Evolutionary conservation across 164 flowering plant species (phyloP).

Genomic region (Cinnamomum chago): DNA sequence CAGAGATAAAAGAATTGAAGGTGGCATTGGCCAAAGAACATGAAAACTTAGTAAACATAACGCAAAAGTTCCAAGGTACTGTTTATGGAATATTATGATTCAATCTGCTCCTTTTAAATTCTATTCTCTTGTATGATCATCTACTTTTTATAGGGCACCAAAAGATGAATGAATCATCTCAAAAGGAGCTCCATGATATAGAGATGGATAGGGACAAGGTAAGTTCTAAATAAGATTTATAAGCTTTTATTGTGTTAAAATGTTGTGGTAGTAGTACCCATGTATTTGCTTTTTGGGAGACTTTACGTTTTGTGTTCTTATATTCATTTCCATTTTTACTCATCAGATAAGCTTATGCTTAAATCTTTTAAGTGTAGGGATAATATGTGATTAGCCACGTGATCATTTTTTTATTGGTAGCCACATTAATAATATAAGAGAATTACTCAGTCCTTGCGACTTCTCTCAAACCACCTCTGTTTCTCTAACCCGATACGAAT

Average conservation of each 20-base stretch:
- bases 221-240: conserved; percentile 23
- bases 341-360: too few species aligned
- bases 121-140: conserved; percentile 14
- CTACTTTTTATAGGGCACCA: conserved; percentile 49
- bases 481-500: too few species aligned
- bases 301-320: too few species aligned
- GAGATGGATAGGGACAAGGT: conserved; percentile 55
- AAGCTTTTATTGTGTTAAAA: not conserved
- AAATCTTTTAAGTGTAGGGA: too few species aligned
- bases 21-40: conserved; percentile 65
- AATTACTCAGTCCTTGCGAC: too few species aligned
- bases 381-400: too few species aligned
- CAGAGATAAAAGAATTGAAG: conserved; percentile 46
- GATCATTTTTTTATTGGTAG: too few species aligned
- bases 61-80: conserved; percentile 55
- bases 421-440: too few species aligned
- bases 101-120: not conserved
- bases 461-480: too few species aligned
- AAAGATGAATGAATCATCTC: conserved; percentile 44
- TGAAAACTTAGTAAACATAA: conserved; percentile 29
- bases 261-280: too few species aligned
- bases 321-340: too few species aligned
- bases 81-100: conserved; percentile 3
- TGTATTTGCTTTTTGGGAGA: too few species aligned
- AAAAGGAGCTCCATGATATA: conserved; percentile 49